Percentiles rank a stretch among this genome's conserved stretches.
Conservation (phyloP, 75 land plant species). For the Cryptomeria japonica region DNA sequence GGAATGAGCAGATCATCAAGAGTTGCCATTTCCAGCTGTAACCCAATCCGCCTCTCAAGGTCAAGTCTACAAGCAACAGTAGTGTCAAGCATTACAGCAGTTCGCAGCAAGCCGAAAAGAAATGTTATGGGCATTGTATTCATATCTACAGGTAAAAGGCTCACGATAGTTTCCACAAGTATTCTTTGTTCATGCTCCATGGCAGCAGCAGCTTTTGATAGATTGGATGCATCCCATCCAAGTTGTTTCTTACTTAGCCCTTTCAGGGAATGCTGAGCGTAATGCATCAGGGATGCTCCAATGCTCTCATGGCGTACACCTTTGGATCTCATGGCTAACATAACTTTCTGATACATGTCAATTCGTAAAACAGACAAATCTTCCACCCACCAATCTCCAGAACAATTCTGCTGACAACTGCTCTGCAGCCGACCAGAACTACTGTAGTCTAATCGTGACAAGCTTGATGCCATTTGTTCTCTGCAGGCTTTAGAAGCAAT, state of each 20-base stretch:
- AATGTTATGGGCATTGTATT: conserved; percentile 54
- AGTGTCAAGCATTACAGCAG: conserved; percentile 66
- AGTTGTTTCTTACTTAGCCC: conserved; percentile 34
- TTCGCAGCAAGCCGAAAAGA: conserved; percentile 72
- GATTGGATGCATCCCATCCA: conserved; percentile 31
- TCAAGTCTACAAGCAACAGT: conserved; percentile 60
- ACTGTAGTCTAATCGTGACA: conserved; percentile 25
- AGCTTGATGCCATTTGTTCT: conserved; percentile 50
- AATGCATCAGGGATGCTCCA: conserved; percentile 48
- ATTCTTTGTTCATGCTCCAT: conserved; percentile 34
- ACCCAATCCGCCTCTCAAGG: conserved; percentile 66
- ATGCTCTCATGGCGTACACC: conserved; percentile 58
- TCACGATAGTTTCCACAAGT: conserved; percentile 59
- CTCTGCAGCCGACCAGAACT: conserved; percentile 12
- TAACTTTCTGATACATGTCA: conserved; percentile 50
- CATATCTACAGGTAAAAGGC: conserved; percentile 52
- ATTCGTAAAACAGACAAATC: conserved; percentile 60
- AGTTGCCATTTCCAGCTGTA: conserved; percentile 68
- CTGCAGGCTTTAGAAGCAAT: conserved; percentile 49
- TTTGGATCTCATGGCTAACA: conserved; percentile 44
- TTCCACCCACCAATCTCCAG: conserved; percentile 70
- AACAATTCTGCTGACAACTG: conserved; percentile 21
- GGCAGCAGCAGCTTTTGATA: conserved; percentile 8
- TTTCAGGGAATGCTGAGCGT: conserved; percentile 57
- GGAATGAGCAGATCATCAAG: conserved; percentile 87